Percentiles rank a stretch among this genome's conserved stretches.
Conservation (phyloP, 768 basidiomycete genomes). For the Lentinula guzmanii region DNA sequence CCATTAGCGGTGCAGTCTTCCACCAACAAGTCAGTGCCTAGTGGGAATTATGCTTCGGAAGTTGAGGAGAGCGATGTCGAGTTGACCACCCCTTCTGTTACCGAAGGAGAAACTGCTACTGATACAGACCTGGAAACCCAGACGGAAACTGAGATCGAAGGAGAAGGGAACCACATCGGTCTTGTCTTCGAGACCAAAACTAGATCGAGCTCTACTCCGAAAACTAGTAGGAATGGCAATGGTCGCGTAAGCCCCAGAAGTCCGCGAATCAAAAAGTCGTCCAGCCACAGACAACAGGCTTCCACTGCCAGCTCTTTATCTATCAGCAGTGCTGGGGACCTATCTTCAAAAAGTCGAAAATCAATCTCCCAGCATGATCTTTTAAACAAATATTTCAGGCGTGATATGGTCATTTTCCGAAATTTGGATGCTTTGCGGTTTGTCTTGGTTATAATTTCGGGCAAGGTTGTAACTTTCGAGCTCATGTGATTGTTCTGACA, state of each 20-base stretch:
- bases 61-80: conserved; percentile 17
- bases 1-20: conserved; percentile 29
- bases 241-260: not conserved
- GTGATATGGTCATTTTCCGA: conserved; percentile 74
- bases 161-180: conserved; percentile 10
- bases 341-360: conserved; percentile 12
- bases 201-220: not conserved
- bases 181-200: not conserved
- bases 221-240: not conserved
- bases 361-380: conserved; percentile 80
- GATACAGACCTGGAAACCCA: conserved; percentile 68
- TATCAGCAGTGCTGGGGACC: conserved; percentile 16
- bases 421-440: conserved; percentile 87
- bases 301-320: conserved; percentile 30
- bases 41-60: conserved; percentile 6
- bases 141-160: conserved; percentile 43
- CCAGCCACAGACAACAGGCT: conserved; percentile 23
- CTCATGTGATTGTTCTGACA: conserved; percentile 28
- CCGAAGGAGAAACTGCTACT: conserved; percentile 69
- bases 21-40: conserved; percentile 1
- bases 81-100: conserved; percentile 54
- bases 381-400: conserved; percentile 82
- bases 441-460: conserved; percentile 14
- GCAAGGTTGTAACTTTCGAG: not conserved
- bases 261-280: conserved; percentile 11